Percentiles rank a stretch among this genome's conserved stretches.
Evolutionary conservation across 331 rosid genomes (phyloP).

Genomic region (Malus hybrid): DNA sequence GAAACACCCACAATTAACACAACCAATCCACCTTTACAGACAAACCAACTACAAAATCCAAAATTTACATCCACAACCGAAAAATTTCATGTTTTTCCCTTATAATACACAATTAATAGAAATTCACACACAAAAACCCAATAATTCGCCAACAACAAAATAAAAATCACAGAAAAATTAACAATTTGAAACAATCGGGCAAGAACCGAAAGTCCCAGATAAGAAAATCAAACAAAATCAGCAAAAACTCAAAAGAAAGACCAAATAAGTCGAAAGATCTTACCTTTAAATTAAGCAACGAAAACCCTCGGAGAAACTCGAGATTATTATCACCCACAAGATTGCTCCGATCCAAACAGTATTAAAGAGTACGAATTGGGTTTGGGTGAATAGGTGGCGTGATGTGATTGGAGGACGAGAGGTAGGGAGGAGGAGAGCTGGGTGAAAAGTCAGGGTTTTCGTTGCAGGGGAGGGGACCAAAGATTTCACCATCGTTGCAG

Average conservation of each 20-base stretch:
- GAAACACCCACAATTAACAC: background rate
- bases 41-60: background rate
- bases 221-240: background rate
- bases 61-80: background rate
- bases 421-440: background rate
- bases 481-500: background rate
- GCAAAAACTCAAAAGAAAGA: background rate
- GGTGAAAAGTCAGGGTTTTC: constrained; percentile 1
- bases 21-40: background rate
- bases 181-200: background rate
- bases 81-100: background rate
- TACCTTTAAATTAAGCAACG: constrained; percentile 1
- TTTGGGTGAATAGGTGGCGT: background rate
- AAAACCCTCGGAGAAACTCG: background rate
- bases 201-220: background rate
- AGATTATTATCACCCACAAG: background rate
- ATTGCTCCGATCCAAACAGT: background rate
- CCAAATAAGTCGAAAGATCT: background rate
- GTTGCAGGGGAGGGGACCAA: background rate
- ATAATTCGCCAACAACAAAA: background rate
- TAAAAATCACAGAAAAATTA: background rate
- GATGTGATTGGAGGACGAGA: background rate
- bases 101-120: background rate
- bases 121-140: background rate
- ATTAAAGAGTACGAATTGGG: background rate